Percentiles rank a stretch among this genome's conserved stretches.
phyloP scores from a whole-genome alignment of 2,329 filamentous ascomycete species.

The Aspergillus sojae region DNA sequence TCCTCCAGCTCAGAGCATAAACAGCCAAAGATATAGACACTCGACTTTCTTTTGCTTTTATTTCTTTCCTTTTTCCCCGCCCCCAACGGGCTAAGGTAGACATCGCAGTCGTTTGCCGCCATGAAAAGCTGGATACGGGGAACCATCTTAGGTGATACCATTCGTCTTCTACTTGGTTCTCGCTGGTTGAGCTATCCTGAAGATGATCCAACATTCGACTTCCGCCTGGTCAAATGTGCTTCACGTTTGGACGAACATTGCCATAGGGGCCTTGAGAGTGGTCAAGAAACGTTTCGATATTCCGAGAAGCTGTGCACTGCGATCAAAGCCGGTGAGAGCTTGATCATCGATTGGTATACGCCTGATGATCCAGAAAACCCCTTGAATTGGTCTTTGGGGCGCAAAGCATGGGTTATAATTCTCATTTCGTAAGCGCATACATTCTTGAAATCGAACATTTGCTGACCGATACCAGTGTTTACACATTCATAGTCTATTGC shows the following conservation, averaged over 20 bases:
- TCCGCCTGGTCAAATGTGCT: background rate
- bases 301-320: background rate
- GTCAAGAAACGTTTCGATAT: background rate
- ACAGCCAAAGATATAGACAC: too few relatives aligned
- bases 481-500: conserved; percentile 43
- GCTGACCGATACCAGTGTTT: conserved; percentile 22
- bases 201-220: background rate
- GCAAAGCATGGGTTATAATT: conserved; percentile 27
- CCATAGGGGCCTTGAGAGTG: background rate
- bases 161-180: background rate
- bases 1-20: too few relatives aligned
- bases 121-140: background rate
- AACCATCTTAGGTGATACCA: background rate
- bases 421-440: conserved; percentile 3
- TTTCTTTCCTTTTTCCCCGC: too few relatives aligned
- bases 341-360: conserved; percentile 2
- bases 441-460: background rate
- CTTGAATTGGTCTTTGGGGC: conserved; percentile 36
- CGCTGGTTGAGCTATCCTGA: background rate
- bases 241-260: background rate
- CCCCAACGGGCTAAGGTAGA: too few relatives aligned
- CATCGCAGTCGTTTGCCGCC: background rate
- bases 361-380: conserved; percentile 29
- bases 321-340: background rate
- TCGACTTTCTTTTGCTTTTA: too few relatives aligned